Conservation (phyloP, 2,329 filamentous ascomycete genomes). For the Esteya vermicola region DNA sequence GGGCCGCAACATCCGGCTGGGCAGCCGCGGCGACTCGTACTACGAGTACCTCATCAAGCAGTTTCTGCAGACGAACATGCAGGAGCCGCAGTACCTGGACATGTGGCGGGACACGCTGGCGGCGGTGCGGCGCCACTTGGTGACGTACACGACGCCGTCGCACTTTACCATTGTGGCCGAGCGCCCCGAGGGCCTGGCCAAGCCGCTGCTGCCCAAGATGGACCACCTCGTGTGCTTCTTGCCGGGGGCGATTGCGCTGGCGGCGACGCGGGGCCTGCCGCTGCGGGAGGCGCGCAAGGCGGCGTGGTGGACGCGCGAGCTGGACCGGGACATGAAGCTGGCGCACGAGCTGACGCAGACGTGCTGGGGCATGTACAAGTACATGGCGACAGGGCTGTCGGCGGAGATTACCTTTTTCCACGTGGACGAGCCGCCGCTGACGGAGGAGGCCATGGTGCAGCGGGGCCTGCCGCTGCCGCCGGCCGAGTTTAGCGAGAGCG, state of each 20-base stretch:
- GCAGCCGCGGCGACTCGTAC: constrained; percentile 91
- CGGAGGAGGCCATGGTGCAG: constrained; percentile 41
- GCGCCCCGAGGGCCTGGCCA: constrained; percentile 57
- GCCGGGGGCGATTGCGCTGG: constrained; percentile 87
- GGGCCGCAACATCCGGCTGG: constrained; percentile 76
- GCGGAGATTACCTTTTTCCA: constrained; percentile 90
- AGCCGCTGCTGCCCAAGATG: constrained; percentile 72
- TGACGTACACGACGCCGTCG: constrained; percentile 72
- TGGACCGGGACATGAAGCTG: constrained; percentile 77
- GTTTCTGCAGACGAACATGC: constrained; percentile 80
- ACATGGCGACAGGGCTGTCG: constrained; percentile 79
- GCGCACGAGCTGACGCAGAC: constrained; percentile 89
- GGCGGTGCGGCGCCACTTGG: constrained; percentile 80
- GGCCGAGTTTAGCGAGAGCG: constrained; percentile 35
- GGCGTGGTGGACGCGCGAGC: constrained; percentile 57
- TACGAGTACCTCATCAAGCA: constrained; percentile 99
- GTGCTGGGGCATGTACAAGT: constrained; percentile 95
- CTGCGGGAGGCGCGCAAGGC: constrained; percentile 62
- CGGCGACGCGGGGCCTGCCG: constrained; percentile 63
- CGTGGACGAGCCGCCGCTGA: constrained; percentile 52
- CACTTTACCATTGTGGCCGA: constrained; percentile 86
- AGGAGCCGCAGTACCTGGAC: constrained; percentile 74
- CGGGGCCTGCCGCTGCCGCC: constrained; percentile 22
- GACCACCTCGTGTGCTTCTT: constrained; percentile 97
- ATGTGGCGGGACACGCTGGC: constrained; percentile 83